Conservation (phyloP, 768 basidiomycete species). For the Mycena vulgaris region DNA sequence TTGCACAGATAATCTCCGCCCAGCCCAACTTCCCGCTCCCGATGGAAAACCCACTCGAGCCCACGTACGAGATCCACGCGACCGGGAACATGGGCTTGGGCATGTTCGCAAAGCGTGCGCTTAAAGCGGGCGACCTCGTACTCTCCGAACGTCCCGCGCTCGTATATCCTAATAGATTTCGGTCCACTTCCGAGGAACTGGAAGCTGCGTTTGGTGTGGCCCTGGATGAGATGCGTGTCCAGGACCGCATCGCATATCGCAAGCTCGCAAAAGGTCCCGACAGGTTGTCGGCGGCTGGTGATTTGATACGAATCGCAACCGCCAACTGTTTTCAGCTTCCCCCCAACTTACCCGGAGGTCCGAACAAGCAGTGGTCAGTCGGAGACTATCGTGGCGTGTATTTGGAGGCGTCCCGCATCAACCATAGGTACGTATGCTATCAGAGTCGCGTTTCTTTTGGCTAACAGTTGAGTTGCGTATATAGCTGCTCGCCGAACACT, state of each 20-base stretch:
- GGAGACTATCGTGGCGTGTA: constrained; percentile 20
- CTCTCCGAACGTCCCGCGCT: constrained; percentile 30
- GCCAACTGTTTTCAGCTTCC: constrained; percentile 2
- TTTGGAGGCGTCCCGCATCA: constrained; percentile 15
- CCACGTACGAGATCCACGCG: constrained; percentile 13
- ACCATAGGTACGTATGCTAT: constrained; percentile 17
- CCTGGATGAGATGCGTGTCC: not conserved
- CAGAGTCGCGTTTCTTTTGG: not conserved
- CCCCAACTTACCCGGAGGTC: not conserved
- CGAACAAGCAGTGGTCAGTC: not conserved
- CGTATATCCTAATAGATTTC: constrained; percentile 2
- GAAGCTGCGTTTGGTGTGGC: constrained; percentile 3
- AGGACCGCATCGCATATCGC: constrained; percentile 14
- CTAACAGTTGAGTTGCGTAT: not conserved
- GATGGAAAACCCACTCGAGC: not conserved
- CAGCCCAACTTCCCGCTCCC: constrained; percentile 15
- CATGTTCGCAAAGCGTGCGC: constrained; percentile 26
- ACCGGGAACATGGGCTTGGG: constrained; percentile 26
- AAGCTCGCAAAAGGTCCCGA: not conserved
- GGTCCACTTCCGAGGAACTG: not conserved
- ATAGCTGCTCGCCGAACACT: constrained; percentile 22
- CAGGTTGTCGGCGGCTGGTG: not conserved
- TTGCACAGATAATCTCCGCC: constrained; percentile 5
- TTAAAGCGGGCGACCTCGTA: constrained; percentile 30
- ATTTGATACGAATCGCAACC: constrained; percentile 5